A percentile compares a stretch with the other conserved stretches of the same genome.
phyloP scores from a whole-genome alignment of 352 stramenopile genomes.

The Pythium angustatum region DNA sequence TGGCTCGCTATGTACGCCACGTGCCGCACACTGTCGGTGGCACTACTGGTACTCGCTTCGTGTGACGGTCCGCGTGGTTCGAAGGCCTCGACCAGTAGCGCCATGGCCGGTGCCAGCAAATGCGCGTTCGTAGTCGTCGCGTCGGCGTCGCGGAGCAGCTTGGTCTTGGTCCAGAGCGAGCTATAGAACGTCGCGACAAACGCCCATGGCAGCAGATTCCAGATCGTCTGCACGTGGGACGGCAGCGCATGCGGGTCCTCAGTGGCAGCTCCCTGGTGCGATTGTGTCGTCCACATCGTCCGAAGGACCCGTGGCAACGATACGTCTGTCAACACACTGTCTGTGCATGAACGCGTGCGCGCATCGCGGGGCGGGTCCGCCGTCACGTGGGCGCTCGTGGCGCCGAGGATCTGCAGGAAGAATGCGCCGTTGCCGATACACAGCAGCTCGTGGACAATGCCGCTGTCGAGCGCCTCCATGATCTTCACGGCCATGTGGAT shows the following conservation, averaged over 20 bases:
- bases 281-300: slow-evolving; percentile 10
- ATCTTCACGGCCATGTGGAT: slow-evolving; percentile 33
- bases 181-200: slow-evolving; percentile 48
- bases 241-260: slow-evolving; percentile 1
- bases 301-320: background rate
- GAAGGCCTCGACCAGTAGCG: slow-evolving; percentile 30
- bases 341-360: too few species aligned
- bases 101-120: slow-evolving; percentile 42
- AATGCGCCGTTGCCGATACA: slow-evolving; percentile 40
- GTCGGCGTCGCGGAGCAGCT: slow-evolving; percentile 35
- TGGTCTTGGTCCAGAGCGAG: slow-evolving; percentile 42
- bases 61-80: slow-evolving; percentile 10
- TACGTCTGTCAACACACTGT: too few species aligned
- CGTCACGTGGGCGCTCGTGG: too few species aligned
- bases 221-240: slow-evolving; percentile 22
- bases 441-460: slow-evolving; percentile 27
- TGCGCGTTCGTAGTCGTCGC: slow-evolving; percentile 57
- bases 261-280: background rate
- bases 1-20: slow-evolving; percentile 23
- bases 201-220: slow-evolving; percentile 45
- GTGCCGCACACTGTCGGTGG: background rate
- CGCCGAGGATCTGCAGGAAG: slow-evolving; percentile 38
- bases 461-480: slow-evolving; percentile 33
- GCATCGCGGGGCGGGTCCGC: too few species aligned
- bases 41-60: background rate